Base-by-base conservation (phyloP, 2,329 filamentous ascomycete genomes). In the Calonectria honghensis region DNA sequence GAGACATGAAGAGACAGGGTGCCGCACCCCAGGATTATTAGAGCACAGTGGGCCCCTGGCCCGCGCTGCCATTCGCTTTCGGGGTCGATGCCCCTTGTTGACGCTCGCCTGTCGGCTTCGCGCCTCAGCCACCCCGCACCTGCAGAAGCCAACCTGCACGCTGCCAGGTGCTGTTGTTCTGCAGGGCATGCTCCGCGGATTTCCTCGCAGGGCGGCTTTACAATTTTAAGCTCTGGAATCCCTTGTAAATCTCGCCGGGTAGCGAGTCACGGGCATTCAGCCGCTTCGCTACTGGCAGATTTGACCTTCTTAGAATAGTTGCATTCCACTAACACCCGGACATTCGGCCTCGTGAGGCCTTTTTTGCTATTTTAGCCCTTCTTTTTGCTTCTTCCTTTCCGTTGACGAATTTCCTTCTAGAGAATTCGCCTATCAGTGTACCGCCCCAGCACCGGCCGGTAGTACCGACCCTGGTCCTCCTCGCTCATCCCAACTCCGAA, bases 401-500 rank as follows among this genome's bases (percentile, higher is more conserved):
- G 57, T 63, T 27, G 11, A 41, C 24, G 18, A 57, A 63, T 63
- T 31, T 29, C 57, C 57, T 2, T 41, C 37, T 20, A 6, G 14
- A 35, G 57, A 63, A 41, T 41, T 63, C 57, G 35, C 57, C 57
- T 63, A 10, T 6, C 35, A 9, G n/a, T 61, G 4, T 14, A 16
- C 32, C 16, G 4, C 14, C 11, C 27, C 11, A 18, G 20, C 14
- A 27, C 18, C 18, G 24, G 24, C 41, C 6, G 10, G 57, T 63
- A 10, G 57, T 41, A 63, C 57, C 16, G 35, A 63, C 18, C 14
- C 32, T 39, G 41, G 45, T 24, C 48, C 24, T 57, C 32, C 54
- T 29, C 41, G 50, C 51, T 72, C 61, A 35, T 63, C 54, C 64
- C 64, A 45, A 61, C 31, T 32, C 41, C 52, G 39, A 63, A 63